Evolutionary conservation across 2,329 filamentous ascomycete species (phyloP).

Genomic region (Colletotrichum musicola): DNA sequence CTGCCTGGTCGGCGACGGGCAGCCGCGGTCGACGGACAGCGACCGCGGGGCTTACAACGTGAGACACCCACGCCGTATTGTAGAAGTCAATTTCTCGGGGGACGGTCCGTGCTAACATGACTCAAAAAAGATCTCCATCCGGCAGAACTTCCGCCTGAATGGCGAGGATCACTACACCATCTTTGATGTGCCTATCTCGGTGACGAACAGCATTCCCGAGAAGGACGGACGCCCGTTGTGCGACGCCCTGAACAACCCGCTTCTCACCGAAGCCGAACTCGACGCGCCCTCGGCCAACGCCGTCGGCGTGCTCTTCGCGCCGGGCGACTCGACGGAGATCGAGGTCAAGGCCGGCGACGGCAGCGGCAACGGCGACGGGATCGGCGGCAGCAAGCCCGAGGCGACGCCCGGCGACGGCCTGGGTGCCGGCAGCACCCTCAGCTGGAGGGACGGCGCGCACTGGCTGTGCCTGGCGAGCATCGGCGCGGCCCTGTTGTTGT

Average conservation of each 20-base stretch:
- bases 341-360: slow-evolving; percentile 47
- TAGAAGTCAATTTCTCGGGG: no score
- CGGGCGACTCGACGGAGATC: slow-evolving; percentile 62
- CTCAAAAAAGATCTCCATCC: slow-evolving; percentile 71
- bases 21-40: slow-evolving; percentile 58
- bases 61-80: slow-evolving; percentile 39
- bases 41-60: slow-evolving; percentile 75
- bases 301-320: slow-evolving; percentile 64
- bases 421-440: slow-evolving; percentile 47
- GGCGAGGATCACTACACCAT: slow-evolving; percentile 75
- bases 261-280: slow-evolving; percentile 61
- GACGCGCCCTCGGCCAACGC: slow-evolving; percentile 56
- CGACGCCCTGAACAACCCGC: slow-evolving; percentile 63
- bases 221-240: slow-evolving; percentile 59
- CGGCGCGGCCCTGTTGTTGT: slow-evolving; percentile 48
- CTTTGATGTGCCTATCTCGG: slow-evolving; percentile 76
- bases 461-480: slow-evolving; percentile 51
- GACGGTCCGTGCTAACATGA: slow-evolving; percentile 6
- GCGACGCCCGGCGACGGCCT: slow-evolving; percentile 50
- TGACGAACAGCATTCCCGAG: slow-evolving; percentile 73
- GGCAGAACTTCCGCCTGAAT: slow-evolving; percentile 77
- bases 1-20: slow-evolving; percentile 73
- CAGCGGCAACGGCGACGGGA: slow-evolving; percentile 44
- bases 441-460: slow-evolving; percentile 49
- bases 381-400: slow-evolving; percentile 46